These are phyloP conservation scores for Prunus yedoensis DNA, from an alignment of 331 rosid species.

Conservation along the genomic window DNA sequence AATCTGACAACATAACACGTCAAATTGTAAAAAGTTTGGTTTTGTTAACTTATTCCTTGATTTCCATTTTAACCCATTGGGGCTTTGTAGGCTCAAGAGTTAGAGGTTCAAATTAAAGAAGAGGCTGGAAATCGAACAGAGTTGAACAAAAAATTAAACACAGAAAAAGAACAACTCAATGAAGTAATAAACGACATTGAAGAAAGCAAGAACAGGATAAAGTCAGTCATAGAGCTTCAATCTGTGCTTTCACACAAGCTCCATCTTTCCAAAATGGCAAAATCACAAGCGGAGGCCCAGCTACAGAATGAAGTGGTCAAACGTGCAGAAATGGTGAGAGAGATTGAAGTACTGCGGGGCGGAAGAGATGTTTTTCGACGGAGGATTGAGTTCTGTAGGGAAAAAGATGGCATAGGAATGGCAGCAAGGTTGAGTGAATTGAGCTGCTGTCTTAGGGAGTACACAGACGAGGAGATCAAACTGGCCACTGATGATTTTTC, in stretches of 20 bases:
- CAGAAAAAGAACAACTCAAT: conserved; percentile 36
- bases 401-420: conserved; percentile 54
- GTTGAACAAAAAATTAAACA: conserved; percentile 34
- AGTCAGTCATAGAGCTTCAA: conserved; percentile 47
- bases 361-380: conserved; percentile 67
- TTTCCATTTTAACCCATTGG: too few relatives aligned
- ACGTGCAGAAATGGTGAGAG: conserved; percentile 46
- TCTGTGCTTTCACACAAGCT: conserved; percentile 55
- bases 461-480: conserved; percentile 52
- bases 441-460: conserved; percentile 46
- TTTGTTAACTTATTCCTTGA: not conserved
- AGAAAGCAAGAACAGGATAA: conserved; percentile 51
- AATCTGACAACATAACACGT: not conserved
- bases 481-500: conserved; percentile 66
- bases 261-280: conserved; percentile 32
- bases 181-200: conserved; percentile 40
- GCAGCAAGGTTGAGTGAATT: conserved; percentile 34
- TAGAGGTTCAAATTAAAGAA: conserved; percentile 44
- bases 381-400: conserved; percentile 69
- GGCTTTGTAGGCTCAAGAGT: conserved; percentile 45
- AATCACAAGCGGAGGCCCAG: conserved; percentile 36
- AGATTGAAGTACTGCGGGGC: conserved; percentile 49
- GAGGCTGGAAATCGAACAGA: conserved; percentile 38
- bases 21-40: not conserved
- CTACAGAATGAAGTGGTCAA: conserved; percentile 39